phyloP scores from a whole-genome alignment of 768 basidiomycete species.

The Fibroporia radiculosa region DNA sequence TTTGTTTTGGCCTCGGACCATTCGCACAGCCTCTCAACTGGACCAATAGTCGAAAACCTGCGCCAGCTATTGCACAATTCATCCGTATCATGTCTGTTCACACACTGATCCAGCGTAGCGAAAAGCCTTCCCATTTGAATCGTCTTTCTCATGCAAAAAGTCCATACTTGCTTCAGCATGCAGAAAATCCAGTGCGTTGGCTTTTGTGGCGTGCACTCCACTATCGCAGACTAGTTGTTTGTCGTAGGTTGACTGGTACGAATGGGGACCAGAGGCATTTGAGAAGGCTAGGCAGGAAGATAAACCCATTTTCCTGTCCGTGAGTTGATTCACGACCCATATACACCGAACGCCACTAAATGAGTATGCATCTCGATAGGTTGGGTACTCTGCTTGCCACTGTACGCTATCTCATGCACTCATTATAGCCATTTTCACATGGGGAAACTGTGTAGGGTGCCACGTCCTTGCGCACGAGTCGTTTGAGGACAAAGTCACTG shows the following conservation, averaged over 20 bases:
- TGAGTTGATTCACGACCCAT: conserved; percentile 1
- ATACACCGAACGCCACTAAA: neutral
- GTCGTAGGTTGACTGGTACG: conserved; percentile 21
- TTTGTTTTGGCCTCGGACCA: too few species aligned
- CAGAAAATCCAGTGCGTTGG: conserved; percentile 17
- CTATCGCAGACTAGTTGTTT: neutral
- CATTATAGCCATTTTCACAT: neutral
- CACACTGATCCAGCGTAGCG: too few species aligned
- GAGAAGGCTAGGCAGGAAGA: conserved; percentile 19
- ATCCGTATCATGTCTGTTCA: too few species aligned
- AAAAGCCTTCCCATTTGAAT: conserved; percentile 7
- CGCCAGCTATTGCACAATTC: too few species aligned
- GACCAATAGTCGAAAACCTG: too few species aligned
- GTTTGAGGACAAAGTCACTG: conserved; percentile 30
- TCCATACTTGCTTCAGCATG: conserved; percentile 20
- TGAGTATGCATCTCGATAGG: conserved; percentile 5
- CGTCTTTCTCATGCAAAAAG: conserved; percentile 15
- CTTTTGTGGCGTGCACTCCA: neutral
- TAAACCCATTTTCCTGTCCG: conserved; percentile 30
- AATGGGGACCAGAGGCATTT: conserved; percentile 21
- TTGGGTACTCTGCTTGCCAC: conserved; percentile 36
- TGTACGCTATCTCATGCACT: conserved; percentile 24
- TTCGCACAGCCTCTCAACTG: too few species aligned
- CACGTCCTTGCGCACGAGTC: conserved; percentile 27
- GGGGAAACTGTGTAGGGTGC: conserved; percentile 14